phyloP scores from a whole-genome alignment of 371 early-diverging fungal genomes.

The Vairimorpha ceranae region DNA sequence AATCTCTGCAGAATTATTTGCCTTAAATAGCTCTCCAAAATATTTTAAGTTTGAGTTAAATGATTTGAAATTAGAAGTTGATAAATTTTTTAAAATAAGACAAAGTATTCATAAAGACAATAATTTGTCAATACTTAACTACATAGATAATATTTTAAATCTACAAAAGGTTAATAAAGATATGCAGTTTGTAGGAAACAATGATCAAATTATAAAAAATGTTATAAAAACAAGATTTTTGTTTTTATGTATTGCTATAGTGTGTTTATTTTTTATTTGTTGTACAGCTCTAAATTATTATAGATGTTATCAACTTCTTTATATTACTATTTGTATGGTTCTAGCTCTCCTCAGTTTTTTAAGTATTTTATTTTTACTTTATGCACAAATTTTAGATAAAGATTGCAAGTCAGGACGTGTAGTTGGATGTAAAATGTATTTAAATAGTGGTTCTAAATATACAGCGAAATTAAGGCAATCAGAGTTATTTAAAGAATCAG shows the following conservation, averaged over 20 bases:
- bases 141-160: conserved; percentile 11
- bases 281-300: neutral
- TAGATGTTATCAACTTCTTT: neutral
- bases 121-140: neutral
- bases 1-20: conserved; percentile 25
- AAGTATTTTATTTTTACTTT: conserved; percentile 20
- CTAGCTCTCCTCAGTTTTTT: neutral
- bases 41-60: conserved; percentile 16
- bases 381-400: conserved; percentile 43
- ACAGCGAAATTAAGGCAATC: neutral
- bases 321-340: neutral
- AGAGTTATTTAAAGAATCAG: conserved; percentile 4
- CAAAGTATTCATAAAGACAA: neutral
- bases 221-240: neutral
- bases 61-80: conserved; percentile 22
- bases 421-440: conserved; percentile 21
- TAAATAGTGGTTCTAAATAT: neutral
- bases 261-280: neutral
- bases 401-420: conserved; percentile 34
- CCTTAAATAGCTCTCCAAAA: conserved; percentile 25
- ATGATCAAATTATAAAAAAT: conserved; percentile 6
- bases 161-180: neutral
- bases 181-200: neutral
- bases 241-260: neutral
- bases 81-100: conserved; percentile 12